Percentiles rank a stretch among this genome's conserved stretches.
These are phyloP conservation scores for Boletus speciosus DNA, from an alignment of 768 basidiomycete genomes.

Conservation along the genomic window DNA sequence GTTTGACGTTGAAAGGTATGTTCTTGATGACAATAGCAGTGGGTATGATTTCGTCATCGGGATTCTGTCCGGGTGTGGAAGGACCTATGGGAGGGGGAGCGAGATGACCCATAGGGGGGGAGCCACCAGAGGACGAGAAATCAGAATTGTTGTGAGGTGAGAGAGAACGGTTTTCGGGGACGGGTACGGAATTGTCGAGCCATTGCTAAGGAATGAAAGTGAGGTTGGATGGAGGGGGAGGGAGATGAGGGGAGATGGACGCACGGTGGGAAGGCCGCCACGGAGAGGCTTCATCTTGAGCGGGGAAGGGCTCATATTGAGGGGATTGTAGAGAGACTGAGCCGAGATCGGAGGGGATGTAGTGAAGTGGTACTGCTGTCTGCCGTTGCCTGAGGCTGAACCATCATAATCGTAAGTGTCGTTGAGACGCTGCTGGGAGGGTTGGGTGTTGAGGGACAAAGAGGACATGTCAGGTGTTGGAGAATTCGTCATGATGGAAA, in stretches of 20 bases:
- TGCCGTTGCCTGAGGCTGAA: conserved; percentile 43
- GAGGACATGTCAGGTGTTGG: conserved; percentile 75
- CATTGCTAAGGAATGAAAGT: conserved; percentile 61
- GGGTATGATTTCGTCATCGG: conserved; percentile 92
- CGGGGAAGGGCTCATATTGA: conserved; percentile 63
- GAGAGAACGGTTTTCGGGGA: conserved; percentile 71
- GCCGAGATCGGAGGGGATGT: conserved; percentile 58
- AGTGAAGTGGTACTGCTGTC: conserved; percentile 68
- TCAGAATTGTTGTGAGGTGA: conserved; percentile 87
- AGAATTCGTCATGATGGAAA: conserved; percentile 68
- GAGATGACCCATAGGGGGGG: conserved; percentile 56
- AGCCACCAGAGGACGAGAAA: conserved; percentile 83
- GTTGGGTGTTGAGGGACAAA: conserved; percentile 62
- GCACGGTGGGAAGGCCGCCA: conserved; percentile 69
- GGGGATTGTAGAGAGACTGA: conserved; percentile 46
- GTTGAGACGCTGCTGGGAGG: conserved; percentile 76
- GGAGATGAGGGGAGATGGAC: conserved; percentile 29
- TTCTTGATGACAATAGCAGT: conserved; percentile 99
- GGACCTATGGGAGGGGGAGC: conserved; percentile 46
- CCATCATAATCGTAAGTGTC: conserved; percentile 84
- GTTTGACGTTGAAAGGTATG: conserved; percentile 98
- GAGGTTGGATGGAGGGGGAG: conserved; percentile 23
- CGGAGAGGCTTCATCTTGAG: conserved; percentile 71
- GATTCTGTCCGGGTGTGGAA: conserved; percentile 47
- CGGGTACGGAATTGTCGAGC: conserved; percentile 58